Conservation (phyloP, 805 yeast species). For the Ogataea trehalophila region DNA sequence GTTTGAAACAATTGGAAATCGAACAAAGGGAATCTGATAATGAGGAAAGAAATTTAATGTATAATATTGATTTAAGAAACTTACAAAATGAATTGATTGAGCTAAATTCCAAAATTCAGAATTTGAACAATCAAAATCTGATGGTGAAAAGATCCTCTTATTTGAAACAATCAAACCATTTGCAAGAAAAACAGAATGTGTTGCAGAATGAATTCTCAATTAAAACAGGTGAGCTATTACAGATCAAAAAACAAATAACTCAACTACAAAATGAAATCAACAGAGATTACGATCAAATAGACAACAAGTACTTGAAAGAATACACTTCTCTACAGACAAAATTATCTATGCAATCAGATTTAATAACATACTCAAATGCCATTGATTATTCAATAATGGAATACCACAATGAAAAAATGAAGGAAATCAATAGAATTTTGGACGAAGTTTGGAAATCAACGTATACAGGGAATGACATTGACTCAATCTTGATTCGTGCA, state of each 20-base stretch:
- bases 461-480: constrained; percentile 93
- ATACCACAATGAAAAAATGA: constrained; percentile 87
- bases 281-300: constrained; percentile 68
- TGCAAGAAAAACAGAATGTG: constrained; percentile 46
- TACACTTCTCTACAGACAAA: constrained; percentile 75
- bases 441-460: constrained; percentile 94
- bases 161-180: constrained; percentile 48
- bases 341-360: constrained; percentile 71
- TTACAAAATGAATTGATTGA: constrained; percentile 33
- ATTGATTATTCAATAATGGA: constrained; percentile 91
- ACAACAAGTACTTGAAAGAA: constrained; percentile 57
- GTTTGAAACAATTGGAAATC: constrained; percentile 58
- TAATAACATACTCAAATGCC: constrained; percentile 76
- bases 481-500: constrained; percentile 78
- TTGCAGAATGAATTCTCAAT: constrained; percentile 66
- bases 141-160: constrained; percentile 56
- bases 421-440: constrained; percentile 79
- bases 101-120: constrained; percentile 22
- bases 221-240: constrained; percentile 80
- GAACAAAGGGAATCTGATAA: constrained; percentile 48
- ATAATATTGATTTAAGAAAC: constrained; percentile 40
- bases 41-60: constrained; percentile 55
- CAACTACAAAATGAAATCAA: constrained; percentile 53
- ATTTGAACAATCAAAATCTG: constrained; percentile 41
- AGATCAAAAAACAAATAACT: constrained; percentile 66